phyloP scores from a whole-genome alignment of 768 basidiomycete genomes.

The Wakefieldia striispora region DNA sequence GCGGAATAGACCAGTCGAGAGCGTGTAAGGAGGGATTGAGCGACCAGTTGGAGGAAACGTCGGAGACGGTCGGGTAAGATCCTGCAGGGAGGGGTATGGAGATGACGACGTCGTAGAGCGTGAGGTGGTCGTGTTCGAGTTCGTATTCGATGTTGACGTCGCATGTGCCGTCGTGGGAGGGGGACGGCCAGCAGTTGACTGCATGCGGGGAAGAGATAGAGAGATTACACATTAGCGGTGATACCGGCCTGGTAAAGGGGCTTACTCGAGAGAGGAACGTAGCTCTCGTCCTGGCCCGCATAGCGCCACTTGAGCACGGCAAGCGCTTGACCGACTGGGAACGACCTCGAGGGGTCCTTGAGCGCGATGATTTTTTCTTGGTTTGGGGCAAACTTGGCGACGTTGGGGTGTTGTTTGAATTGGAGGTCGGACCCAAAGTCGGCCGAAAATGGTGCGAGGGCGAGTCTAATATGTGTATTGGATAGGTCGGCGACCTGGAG shows the following conservation, averaged over 20 bases:
- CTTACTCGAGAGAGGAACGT: slow-evolving; percentile 89
- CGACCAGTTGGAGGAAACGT: slow-evolving; percentile 68
- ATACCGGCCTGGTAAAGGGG: not conserved
- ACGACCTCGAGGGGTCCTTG: slow-evolving; percentile 78
- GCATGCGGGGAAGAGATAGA: not conserved
- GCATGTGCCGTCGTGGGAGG: slow-evolving; percentile 86
- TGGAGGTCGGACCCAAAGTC: slow-evolving; percentile 72
- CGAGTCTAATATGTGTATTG: slow-evolving; percentile 68
- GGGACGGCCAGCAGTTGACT: slow-evolving; percentile 98
- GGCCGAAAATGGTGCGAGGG: slow-evolving; percentile 53
- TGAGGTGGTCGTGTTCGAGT: slow-evolving; percentile 80
- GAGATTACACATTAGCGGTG: not conserved
- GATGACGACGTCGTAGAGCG: slow-evolving; percentile 81
- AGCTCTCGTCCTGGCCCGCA: slow-evolving; percentile 85
- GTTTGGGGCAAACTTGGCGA: slow-evolving; percentile 78
- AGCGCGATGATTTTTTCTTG: slow-evolving; percentile 69
- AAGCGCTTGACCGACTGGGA: slow-evolving; percentile 85
- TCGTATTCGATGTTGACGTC: slow-evolving; percentile 98
- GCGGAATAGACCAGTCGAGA: slow-evolving; percentile 81
- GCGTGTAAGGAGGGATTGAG: slow-evolving; percentile 77
- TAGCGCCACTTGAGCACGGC: slow-evolving; percentile 94
- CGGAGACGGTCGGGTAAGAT: slow-evolving; percentile 81
- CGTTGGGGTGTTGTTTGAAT: slow-evolving; percentile 97
- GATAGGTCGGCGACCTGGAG: slow-evolving; percentile 77
- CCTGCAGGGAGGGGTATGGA: slow-evolving; percentile 89